phyloP scores from a whole-genome alignment of 805 yeast species.

The Kodamaea leandrae region DNA sequence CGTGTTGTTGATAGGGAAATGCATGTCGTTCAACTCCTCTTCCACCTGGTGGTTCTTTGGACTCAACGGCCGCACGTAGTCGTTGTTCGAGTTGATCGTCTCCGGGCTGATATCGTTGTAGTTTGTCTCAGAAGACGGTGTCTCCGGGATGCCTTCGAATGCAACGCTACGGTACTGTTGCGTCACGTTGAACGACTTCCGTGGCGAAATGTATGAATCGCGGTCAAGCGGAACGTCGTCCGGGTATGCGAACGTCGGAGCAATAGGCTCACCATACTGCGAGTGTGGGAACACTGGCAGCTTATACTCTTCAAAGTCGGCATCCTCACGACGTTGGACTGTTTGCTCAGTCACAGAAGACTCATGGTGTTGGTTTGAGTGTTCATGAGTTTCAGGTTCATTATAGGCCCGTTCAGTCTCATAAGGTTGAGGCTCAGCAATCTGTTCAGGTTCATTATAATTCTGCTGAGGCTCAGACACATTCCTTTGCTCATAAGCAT shows the following conservation, averaged over 20 bases:
- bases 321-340: not conserved
- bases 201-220: conserved; percentile 6
- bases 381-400: too few species aligned
- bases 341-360: not conserved
- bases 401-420: too few species aligned
- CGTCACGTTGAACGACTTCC: conserved; percentile 2
- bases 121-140: not conserved
- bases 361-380: too few species aligned
- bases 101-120: not conserved
- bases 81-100: not conserved
- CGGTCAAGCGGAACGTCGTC: conserved; percentile 8
- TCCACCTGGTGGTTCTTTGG: conserved; percentile 34
- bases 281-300: conserved; percentile 1
- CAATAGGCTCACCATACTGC: not conserved
- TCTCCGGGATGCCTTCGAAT: not conserved
- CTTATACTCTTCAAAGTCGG: not conserved
- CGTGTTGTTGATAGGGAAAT: conserved; percentile 20
- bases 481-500: too few species aligned
- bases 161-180: conserved; percentile 5
- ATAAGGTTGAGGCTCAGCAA: too few species aligned
- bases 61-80: conserved; percentile 23
- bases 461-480: too few species aligned
- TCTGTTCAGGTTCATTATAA: too few species aligned
- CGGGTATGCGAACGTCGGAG: conserved; percentile 6
- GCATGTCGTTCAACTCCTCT: conserved; percentile 30